These are phyloP conservation scores for Colletotrichum navitas DNA, from an alignment of 2,329 filamentous ascomycete genomes.

Conservation along the genomic window DNA sequence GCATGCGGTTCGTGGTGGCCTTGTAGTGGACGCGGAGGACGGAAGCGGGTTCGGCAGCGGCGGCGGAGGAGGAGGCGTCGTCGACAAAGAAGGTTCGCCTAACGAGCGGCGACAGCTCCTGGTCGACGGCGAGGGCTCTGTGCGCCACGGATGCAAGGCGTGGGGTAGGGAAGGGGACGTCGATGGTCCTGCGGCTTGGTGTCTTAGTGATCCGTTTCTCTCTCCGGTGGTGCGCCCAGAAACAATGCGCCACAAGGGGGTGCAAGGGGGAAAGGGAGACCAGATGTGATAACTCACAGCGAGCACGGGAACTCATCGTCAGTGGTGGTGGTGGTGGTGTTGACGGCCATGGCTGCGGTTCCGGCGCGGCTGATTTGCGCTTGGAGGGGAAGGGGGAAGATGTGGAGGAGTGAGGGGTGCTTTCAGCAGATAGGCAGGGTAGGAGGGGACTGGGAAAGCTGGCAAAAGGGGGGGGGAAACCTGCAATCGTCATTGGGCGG, in stretches of 20 bases:
- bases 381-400: slow-evolving; percentile 8
- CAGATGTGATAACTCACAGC: slow-evolving; percentile 61
- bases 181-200: slow-evolving; percentile 69
- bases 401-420: slow-evolving; percentile 12
- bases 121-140: slow-evolving; percentile 83
- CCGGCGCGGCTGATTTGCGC: slow-evolving; percentile 11
- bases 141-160: slow-evolving; percentile 83
- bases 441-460: slow-evolving; percentile 3
- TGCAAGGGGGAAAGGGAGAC: slow-evolving; percentile 37
- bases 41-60: slow-evolving; percentile 47
- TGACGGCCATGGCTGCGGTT: slow-evolving; percentile 53
- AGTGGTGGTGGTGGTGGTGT: slow-evolving; percentile 33
- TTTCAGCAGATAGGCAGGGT: background rate
- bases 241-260: slow-evolving; percentile 6
- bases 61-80: slow-evolving; percentile 43
- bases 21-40: slow-evolving; percentile 82
- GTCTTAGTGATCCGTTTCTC: slow-evolving; percentile 25
- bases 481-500: slow-evolving; percentile 32
- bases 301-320: slow-evolving; percentile 72
- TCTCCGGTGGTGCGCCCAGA: background rate
- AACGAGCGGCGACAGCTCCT: slow-evolving; percentile 89
- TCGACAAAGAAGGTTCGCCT: slow-evolving; percentile 74
- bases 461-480: too few species aligned
- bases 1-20: slow-evolving; percentile 95
- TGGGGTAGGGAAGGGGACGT: slow-evolving; percentile 83